These are phyloP conservation scores for Nicotiana undulata DNA, from an alignment of 257 asterid species.

Conservation along the genomic window DNA sequence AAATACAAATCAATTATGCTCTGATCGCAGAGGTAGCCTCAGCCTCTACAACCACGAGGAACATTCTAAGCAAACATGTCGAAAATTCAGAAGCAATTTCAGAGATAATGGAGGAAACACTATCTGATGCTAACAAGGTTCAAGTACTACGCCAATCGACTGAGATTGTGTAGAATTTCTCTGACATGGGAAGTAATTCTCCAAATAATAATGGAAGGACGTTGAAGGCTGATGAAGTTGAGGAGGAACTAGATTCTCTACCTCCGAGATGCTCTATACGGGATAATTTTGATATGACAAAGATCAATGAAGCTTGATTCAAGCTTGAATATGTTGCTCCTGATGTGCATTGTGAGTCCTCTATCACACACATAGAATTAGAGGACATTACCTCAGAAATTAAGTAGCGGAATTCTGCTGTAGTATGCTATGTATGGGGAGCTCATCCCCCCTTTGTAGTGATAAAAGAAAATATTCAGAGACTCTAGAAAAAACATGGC, in stretches of 20 bases:
- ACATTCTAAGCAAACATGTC: no score
- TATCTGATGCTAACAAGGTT: no score
- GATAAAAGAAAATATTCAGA: neutral
- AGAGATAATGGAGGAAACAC: no score
- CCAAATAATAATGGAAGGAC: no score
- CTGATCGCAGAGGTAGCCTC: no score
- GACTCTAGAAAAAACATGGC: neutral
- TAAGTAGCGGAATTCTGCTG: neutral
- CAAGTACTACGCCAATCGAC: no score
- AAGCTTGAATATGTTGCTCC: neutral
- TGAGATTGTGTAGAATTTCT: no score
- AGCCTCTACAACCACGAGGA: no score
- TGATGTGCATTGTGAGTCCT: neutral
- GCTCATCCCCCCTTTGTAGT: neutral
- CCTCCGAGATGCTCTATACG: neutral
- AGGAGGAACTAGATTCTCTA: neutral
- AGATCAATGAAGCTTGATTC: neutral
- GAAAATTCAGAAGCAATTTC: no score
- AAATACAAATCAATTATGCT: no score
- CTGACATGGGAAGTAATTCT: no score
- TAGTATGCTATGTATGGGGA: neutral
- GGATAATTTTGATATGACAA: neutral
- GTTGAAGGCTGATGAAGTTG: neutral
- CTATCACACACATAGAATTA: neutral
- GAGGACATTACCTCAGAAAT: neutral